Evolutionary conservation across 208 protist species (phyloP), one percentile per base, ranked within the genome.

Genomic region (Crithidia sp.): DNA sequence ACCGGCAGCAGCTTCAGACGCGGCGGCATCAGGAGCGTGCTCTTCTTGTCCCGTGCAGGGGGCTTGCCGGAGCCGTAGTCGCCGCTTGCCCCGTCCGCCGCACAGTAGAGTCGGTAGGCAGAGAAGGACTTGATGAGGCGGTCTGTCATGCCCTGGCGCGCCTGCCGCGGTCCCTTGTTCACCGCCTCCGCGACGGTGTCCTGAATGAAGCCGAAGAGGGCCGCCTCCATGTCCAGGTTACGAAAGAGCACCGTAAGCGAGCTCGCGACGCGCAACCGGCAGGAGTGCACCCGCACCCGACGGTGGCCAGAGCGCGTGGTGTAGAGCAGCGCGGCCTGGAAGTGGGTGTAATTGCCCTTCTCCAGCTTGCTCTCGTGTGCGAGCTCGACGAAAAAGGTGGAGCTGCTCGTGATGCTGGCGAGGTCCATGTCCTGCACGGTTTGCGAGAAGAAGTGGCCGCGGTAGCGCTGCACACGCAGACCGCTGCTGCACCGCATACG

Each of bases 241-340:
- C 77, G 68, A 82, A 96, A 98, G 13, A 98, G 60, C 16, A 74
- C 74, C 13, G 76, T 78, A 19, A 92, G 58, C 37, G 81, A 83
- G 37, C 71, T 78, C 9, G 82, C 74, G n/a, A 92, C 81, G 19
- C 78, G 82, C 70, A 96, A 64, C 10, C 86, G 85, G 41, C 84
- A 76, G 47, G 92, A 98, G 52, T 95, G 88, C 49, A 98, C 87
- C 16, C 97, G 94, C 43, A 99, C 87, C 5, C 94, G 92, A 14
- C 97, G 84, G 40, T 90, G 74, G 28, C 97, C 97, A 12, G 61
- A 81, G 69, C 85, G 79, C 9, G 94, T 96, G 14, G 97, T 99
- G 83, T 98, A 99, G 17, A 99, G 89, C 45, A 98, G 75, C 36
- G 95, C 96, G 9, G 73, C 75, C 85, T 99, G 97, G 75, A 98